Base-by-base conservation (phyloP, 495 filamentous ascomycete genomes). In the Neurospora sp. region DNA sequence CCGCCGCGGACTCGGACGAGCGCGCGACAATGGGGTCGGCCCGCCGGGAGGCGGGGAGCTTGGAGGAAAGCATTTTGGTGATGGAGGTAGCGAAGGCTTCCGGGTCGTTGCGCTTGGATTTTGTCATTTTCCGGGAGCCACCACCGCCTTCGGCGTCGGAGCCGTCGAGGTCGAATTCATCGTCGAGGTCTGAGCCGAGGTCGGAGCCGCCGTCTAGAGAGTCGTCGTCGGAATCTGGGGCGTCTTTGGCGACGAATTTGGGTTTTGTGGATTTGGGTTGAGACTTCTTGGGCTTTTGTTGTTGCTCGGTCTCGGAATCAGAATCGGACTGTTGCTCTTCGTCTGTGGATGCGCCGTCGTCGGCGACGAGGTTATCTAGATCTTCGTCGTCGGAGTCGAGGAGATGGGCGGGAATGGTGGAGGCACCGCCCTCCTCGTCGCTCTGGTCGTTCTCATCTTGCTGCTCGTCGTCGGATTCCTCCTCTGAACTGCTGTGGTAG, bases 1-100 rank as follows among this genome's bases (percentile, higher is more conserved):
- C 88, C 68, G 91, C 87, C 4, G 89, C 86, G 0, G 94, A 93
- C 39, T 84, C 83, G 61, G 85, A 86, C 80, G 89, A 92, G 76
- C 96, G 91, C 6, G 94, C 91, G 12, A 99, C 87, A 37, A 98
- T 92, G 0, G 96, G 96, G 77, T 99, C 96, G 53, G 88, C 85
- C 22, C 94, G 92, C 73, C 92, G 91, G 16, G 90, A 87, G 9
- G 87, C 89, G 0, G 94, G 90, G 3, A 98, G 85, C 83, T 98
- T 98, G 71, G 92, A 92, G 40, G 87, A 86, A 27, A 99, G 87
- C 82, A 99, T 98, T 78, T 94, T 94, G 75, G 90, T 89, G 78
- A 99, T 96, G 45, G 94, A 95, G 31, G 89, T 94, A 9, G 94
- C 92, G 83, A 99, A 98, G 68, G 92, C 93, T 71, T 86, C 83